Base-by-base conservation (phyloP, 169 alveolate species). In the Cryptosporidium viatorum region DNA sequence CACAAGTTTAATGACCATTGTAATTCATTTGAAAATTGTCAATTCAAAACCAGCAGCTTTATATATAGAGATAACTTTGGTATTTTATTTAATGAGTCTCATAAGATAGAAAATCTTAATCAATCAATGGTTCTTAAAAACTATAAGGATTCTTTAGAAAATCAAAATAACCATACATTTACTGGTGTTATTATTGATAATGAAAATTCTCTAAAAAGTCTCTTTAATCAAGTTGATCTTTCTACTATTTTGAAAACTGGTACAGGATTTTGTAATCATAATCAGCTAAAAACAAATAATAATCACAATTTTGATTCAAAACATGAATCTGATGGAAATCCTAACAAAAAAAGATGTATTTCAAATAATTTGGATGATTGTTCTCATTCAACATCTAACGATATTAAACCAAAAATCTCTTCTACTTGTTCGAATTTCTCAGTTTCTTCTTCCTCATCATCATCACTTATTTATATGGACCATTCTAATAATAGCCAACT, bases 1-100 rank as follows among this genome's bases (percentile, higher is more conserved):
- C 55, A 45, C 1, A n/a, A 26, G 16, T 45, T n/a, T 69, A 39
- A 18, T 69, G 58, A 18, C 4, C 7, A 37, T 26, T 35, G 45
- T 45, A 50, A 43, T 45, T 70, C 68, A 6, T 18, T 23, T 69
- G 84, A 7, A 41, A 41, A 31, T 55, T 23, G 14, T 21, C 37
- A 55, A 21, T 55, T 55, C 33, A 55, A 55, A 3, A 55, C 50
- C 8, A 33, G 50, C 16, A 59, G 41, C 45, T 73, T 52, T 58
- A 50, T 55, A 12, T 73, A 73, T 35, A 73, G 51, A 55, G 86
- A 73, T 35, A 73, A 73, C 68, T 41, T 51, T 55, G 70, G 68
- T 7, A 58, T 73, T n/a, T 33, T 52, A 29, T 37, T 73, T 18
- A 52, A 73, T 12, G 86, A 73, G 37, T 26, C 45, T 29, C 29